phyloP scores from a whole-genome alignment of 148 eudicot genomes.

The Vaccinium darrowii region DNA sequence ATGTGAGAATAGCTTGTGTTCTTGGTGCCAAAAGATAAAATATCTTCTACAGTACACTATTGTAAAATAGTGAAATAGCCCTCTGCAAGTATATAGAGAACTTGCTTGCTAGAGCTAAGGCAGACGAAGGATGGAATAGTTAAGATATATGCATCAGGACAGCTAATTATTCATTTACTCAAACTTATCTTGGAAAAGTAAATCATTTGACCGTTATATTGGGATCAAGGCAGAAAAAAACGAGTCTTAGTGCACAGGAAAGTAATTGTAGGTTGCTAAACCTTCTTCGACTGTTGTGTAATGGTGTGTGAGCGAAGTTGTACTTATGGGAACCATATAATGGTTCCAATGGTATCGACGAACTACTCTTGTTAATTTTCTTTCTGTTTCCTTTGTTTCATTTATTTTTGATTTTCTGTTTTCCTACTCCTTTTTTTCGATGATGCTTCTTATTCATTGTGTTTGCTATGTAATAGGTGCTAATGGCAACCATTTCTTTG shows the following conservation, averaged over 20 bases:
- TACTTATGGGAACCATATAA: background rate
- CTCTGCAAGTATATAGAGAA: background rate
- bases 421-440: background rate
- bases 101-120: constrained; percentile 2
- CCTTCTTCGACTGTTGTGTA: background rate
- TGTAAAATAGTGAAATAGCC: background rate
- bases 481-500: constrained; percentile 83
- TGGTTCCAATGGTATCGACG: background rate
- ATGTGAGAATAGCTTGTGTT: background rate
- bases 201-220: background rate
- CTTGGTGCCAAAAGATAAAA: background rate
- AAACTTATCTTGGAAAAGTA: background rate
- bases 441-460: background rate
- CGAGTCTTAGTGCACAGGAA: background rate
- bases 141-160: background rate
- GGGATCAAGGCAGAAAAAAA: constrained; percentile 1
- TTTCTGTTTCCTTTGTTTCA: background rate
- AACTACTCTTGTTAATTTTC: background rate
- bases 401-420: background rate
- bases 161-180: background rate
- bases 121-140: background rate
- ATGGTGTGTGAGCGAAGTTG: background rate
- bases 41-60: background rate
- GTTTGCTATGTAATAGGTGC: constrained; percentile 38
- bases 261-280: background rate